Conservation (phyloP, 139 green algal genomes). For the Volvox africanus region DNA sequence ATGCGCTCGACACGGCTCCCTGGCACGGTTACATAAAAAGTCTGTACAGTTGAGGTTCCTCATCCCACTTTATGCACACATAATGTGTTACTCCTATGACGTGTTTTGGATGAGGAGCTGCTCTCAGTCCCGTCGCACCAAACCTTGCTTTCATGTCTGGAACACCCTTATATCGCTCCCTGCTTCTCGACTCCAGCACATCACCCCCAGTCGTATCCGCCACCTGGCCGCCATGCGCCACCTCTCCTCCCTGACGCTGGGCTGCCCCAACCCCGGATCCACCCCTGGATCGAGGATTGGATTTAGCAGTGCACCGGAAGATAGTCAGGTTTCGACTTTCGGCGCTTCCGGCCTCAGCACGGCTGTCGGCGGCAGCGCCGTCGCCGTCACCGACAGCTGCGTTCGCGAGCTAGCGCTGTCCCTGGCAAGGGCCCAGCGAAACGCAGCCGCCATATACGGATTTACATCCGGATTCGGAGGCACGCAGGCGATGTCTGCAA, state of each 20-base stretch:
- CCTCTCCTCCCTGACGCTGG: slow-evolving; percentile 23
- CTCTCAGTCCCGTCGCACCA: too few species aligned
- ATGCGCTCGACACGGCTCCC: too few species aligned
- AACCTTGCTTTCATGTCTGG: too few species aligned
- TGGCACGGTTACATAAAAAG: too few species aligned
- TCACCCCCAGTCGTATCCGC: not conserved
- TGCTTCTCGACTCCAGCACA: not conserved
- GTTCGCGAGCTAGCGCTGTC: slow-evolving; percentile 44
- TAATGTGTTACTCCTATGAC: too few species aligned
- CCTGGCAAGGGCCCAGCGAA: not conserved
- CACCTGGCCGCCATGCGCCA: not conserved
- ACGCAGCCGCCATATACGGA: not conserved
- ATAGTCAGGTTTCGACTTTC: not conserved
- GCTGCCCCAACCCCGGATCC: slow-evolving; percentile 18
- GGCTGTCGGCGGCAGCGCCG: slow-evolving; percentile 49
- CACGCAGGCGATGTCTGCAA: not conserved
- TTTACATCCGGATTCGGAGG: not conserved
- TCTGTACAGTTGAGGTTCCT: too few species aligned
- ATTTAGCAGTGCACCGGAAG: not conserved
- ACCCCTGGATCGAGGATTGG: not conserved
- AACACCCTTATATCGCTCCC: not conserved
- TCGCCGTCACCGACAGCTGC: slow-evolving; percentile 59
- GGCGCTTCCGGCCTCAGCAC: slow-evolving; percentile 42
- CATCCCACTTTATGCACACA: too few species aligned
- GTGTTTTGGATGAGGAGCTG: too few species aligned